Base-by-base conservation (phyloP, 2,329 filamentous ascomycete species). In the Dothistroma septosporum region DNA sequence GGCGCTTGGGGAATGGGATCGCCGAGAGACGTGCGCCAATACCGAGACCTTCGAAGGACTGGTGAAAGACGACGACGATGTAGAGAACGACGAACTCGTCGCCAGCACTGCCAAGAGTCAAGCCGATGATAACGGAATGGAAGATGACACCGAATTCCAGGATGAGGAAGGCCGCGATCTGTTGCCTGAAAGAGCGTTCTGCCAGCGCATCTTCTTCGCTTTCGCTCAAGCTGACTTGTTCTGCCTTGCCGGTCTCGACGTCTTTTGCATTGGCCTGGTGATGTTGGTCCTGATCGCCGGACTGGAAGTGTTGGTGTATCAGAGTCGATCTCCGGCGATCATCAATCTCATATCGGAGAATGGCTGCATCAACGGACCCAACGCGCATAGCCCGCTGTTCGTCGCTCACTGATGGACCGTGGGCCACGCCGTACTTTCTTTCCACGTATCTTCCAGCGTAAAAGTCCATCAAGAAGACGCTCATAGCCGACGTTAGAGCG, bases 11-110 rank as follows among this genome's bases (percentile, higher is more conserved):
- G 89, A 91, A 97, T 0, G 85, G 82, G 0, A 91, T 85, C 1
- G 85, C 84, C 0, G 91, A 91, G 1, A 97, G 83, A 61, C 93
- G 88, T 2, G 92, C 87, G 22, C 92, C 92, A 6, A 97, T 82
- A 82, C 91, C 92, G 12, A 97, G 86, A 12, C 92, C 92, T 76
- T 97, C 92, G 63, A 97, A 96, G 41, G 90, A 91, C 74, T 97
- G 92, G 75, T 97, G 92, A 80, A 97, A 96, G 69, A 92, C 85
- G 8, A 87, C 78, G 33, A 87, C 85, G 53, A 85, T 78, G 73
- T 86, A 87, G 4, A 87, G 78, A 0, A 83, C 85, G 52, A 75
- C 76, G 70, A 87, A 87, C 64, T 86, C 85, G 0, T 75, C 68
- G 22, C 84, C 84, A 0, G 84, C 76, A 4, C 85, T 83, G 7